phyloP scores from a whole-genome alignment of 352 stramenopile genomes.

The Pythium catenulatum region DNA sequence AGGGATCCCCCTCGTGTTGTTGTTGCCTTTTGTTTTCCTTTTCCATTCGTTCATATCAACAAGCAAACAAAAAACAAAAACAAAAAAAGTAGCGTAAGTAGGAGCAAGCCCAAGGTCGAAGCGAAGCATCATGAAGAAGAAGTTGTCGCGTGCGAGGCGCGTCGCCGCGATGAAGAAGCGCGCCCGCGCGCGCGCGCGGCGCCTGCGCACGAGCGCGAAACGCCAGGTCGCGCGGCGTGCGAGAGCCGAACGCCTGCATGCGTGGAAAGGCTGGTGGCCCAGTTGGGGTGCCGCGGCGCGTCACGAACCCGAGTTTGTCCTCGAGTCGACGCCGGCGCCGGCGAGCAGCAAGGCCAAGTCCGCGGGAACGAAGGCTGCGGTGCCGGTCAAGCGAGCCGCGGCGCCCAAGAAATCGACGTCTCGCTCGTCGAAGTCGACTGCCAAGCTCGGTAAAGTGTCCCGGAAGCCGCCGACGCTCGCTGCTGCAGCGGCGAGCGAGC shows the following conservation, averaged over 20 bases:
- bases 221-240: background rate
- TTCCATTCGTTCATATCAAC: constrained; percentile 12
- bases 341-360: no score
- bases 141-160: constrained; percentile 13
- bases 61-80: constrained; percentile 34
- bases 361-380: no score
- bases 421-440: no score
- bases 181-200: background rate
- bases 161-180: constrained; percentile 27
- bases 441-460: no score
- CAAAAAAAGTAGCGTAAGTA: constrained; percentile 17
- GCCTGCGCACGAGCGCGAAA: background rate
- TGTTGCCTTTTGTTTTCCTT: background rate
- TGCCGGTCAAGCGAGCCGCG: no score
- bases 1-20: background rate
- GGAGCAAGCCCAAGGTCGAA: constrained; percentile 26
- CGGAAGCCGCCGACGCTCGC: no score
- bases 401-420: no score
- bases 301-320: no score
- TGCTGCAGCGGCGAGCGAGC: no score
- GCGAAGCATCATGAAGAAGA: constrained; percentile 32
- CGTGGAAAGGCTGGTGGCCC: background rate
- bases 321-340: no score
- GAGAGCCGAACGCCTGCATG: background rate
- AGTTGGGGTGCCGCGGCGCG: background rate